Percentiles rank a stretch among this genome's conserved stretches.
Evolutionary conservation across 306 rosid genomes (phyloP).

Genomic region (Lagenaria siceraria): DNA sequence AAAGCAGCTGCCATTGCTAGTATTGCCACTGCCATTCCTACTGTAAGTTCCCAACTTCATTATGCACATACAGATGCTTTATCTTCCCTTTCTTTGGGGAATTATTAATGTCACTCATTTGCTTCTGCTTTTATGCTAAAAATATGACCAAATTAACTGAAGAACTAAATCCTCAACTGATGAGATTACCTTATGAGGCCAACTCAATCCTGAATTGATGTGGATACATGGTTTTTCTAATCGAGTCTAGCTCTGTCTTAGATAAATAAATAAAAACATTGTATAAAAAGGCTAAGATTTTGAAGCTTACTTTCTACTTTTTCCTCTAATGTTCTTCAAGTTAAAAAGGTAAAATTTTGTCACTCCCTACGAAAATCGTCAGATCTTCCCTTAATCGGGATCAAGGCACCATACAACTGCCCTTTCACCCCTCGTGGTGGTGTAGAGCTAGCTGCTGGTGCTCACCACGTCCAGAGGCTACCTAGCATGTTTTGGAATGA

Average conservation of each 20-base stretch:
- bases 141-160: neutral
- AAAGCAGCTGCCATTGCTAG: conserved; percentile 80
- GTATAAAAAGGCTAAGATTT: too few relatives aligned
- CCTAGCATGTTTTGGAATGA: neutral
- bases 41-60: conserved; percentile 32
- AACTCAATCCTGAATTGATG: neutral
- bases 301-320: neutral
- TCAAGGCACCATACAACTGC: neutral
- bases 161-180: neutral
- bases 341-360: neutral
- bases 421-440: neutral
- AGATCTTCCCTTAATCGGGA: neutral
- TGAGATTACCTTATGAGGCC: neutral
- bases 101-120: neutral
- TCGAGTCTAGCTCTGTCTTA: neutral
- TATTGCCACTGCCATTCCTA: conserved; percentile 91
- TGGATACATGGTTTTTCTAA: neutral
- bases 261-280: too few relatives aligned
- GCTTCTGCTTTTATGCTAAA: neutral
- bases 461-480: neutral
- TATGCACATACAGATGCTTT: neutral
- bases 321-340: neutral
- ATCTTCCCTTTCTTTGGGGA: neutral
- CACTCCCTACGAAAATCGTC: neutral
- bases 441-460: neutral